Conservation (phyloP, 1,284 basidiomycete genomes). For the Xerocomus amazonicus region DNA sequence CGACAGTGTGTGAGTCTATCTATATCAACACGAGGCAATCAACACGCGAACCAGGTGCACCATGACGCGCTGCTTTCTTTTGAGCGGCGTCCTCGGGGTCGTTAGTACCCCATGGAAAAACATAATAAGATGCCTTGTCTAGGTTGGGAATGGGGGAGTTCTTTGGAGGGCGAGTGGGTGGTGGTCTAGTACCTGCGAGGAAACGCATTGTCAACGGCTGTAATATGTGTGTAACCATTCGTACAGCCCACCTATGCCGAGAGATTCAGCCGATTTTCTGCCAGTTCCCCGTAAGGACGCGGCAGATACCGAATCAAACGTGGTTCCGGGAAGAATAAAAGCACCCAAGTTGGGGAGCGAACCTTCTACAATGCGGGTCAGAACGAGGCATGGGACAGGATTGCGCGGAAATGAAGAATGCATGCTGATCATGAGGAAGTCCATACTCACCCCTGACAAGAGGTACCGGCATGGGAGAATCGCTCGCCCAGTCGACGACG, state of each 20-base stretch:
- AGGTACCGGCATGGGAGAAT: slow-evolving; percentile 46
- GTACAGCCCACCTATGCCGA: too few species aligned
- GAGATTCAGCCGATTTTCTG: slow-evolving; percentile 4
- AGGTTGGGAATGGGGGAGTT: slow-evolving; percentile 26
- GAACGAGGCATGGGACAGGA: background rate
- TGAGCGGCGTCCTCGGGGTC: slow-evolving; percentile 61
- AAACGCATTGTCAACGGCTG: background rate
- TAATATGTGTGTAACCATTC: too few species aligned
- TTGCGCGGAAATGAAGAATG: background rate
- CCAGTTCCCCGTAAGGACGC: slow-evolving; percentile 8
- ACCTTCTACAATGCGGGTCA: slow-evolving; percentile 6
- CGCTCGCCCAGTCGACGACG: slow-evolving; percentile 82
- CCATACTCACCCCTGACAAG: slow-evolving; percentile 16
- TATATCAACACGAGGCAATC: background rate
- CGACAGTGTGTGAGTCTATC: background rate
- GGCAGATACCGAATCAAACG: slow-evolving; percentile 14
- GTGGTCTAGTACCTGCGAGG: slow-evolving; percentile 7
- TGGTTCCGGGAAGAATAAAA: slow-evolving; percentile 20
- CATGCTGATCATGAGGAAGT: background rate
- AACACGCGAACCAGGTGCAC: slow-evolving; percentile 11
- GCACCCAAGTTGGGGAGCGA: slow-evolving; percentile 26
- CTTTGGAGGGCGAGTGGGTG: slow-evolving; percentile 25
- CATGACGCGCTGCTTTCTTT: slow-evolving; percentile 40
- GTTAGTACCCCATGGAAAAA: slow-evolving; percentile 74
- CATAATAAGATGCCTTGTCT: slow-evolving; percentile 54